phyloP scores from a whole-genome alignment of 2,329 filamentous ascomycete species.

The Albifimbria verrucaria region DNA sequence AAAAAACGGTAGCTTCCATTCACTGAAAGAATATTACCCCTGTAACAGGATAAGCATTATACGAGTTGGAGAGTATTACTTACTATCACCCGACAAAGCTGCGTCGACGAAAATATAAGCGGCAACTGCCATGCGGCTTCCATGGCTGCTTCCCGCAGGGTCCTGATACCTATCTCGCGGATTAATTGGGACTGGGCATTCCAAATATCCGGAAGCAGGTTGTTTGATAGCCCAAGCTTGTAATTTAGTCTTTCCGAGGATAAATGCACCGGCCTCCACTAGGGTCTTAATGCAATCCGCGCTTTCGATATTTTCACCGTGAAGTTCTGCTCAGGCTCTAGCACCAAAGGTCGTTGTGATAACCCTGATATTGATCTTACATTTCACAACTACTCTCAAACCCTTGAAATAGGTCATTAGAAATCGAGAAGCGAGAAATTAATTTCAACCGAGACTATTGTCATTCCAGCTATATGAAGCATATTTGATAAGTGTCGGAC shows the following conservation, averaged over 20 bases:
- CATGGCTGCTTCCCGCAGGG: not conserved
- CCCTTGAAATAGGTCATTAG: too few relatives aligned
- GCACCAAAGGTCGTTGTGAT: not conserved
- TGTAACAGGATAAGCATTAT: not conserved
- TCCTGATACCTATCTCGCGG: not conserved
- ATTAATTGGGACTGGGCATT: not conserved
- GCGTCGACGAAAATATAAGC: not conserved
- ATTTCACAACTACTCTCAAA: not conserved
- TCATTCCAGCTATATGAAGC: too few relatives aligned
- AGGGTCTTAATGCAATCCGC: not conserved
- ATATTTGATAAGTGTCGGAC: too few relatives aligned
- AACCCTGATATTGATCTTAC: not conserved
- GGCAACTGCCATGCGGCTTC: not conserved
- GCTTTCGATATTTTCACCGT: not conserved
- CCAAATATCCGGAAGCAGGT: not conserved
- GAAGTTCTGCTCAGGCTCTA: not conserved
- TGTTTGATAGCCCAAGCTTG: not conserved
- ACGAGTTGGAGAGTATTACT: not conserved
- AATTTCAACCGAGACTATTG: too few relatives aligned
- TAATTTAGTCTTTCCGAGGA: not conserved
- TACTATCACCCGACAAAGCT: not conserved
- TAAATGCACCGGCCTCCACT: not conserved
- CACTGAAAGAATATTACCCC: not conserved
- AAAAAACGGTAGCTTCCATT: too few relatives aligned
- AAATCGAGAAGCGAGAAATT: too few relatives aligned